A percentile compares a stretch with the other conserved stretches of the same genome.
Evolutionary conservation across 2,329 filamentous ascomycete genomes (phyloP).

Genomic region (Pseudogymnoascus sp.): DNA sequence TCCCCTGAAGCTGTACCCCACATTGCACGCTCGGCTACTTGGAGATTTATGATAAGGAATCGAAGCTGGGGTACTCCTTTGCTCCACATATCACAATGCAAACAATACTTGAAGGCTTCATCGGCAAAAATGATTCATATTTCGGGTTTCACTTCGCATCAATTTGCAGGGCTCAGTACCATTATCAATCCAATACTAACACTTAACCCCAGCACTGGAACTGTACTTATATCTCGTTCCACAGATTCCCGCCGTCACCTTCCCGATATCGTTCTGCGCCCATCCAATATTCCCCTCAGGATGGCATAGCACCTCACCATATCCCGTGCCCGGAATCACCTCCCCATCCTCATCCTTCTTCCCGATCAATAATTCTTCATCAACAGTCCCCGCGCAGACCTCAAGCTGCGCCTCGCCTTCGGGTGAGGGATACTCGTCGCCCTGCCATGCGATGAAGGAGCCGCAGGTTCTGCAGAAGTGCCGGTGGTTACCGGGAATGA

Average conservation of each 20-base stretch:
- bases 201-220: background rate
- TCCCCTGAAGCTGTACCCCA: background rate
- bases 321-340: background rate
- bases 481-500: constrained; percentile 34
- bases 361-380: constrained; percentile 34
- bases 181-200: background rate
- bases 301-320: background rate
- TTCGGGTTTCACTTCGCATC: background rate
- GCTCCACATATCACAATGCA: background rate
- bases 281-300: background rate
- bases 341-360: constrained; percentile 15
- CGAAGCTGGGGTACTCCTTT: background rate
- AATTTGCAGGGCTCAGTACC: background rate
- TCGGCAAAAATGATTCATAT: background rate
- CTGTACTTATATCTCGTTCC: background rate
- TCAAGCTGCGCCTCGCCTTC: constrained; percentile 18
- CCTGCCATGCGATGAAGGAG: constrained; percentile 40
- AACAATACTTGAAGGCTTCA: background rate
- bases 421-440: constrained; percentile 1
- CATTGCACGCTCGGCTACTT: background rate
- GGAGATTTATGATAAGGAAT: background rate
- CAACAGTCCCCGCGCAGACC: constrained; percentile 38
- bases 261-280: constrained; percentile 4
- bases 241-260: background rate
- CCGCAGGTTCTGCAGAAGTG: constrained; percentile 43